Base-by-base conservation (phyloP, 108 stramenopile species). In the Skeletonema costatum region DNA sequence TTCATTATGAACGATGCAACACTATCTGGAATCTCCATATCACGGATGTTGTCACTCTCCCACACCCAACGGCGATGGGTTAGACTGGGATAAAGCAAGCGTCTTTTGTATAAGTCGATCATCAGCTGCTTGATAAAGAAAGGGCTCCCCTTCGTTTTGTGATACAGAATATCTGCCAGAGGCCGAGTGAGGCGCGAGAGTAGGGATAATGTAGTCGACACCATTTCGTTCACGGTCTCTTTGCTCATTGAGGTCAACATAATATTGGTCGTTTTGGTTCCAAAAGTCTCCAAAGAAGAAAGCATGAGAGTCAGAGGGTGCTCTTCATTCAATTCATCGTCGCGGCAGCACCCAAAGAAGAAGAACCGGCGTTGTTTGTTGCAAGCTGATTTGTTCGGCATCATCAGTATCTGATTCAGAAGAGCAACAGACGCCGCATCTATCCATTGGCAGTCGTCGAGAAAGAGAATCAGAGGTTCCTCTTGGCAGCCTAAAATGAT, bases 121-220 rank as follows among this genome's bases (percentile, higher is more conserved):
- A 80, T 33, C 16, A 80, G 33, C 58, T 73, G 60, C 6, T 32
- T 16, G 56, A 80, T 13, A 68, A 68, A 68, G 12, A 80, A 29
- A 11, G 62, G 53, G 31, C 73, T 80, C 5, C 78, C 78, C 30
- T 68, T 73, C 38, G 78, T 80, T 44, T 74, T 80, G 32, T 35
- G 41, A 38, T 80, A 62, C 6, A 74, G 48, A 7, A 71, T 25
- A 32, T 59, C 73, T 5, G 78, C 13, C 30, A 80, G 31, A 2
- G 72, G 29, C 12, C 73, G 64, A 3, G 67, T 38, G 12, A 74
- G 30, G 30, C 68, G 70, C 1, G 66, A 73, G 3, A 66, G 39
- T 58, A 80, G 6, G 29, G 39, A 60, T 7, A 80, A 38, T 39
- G 50, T 31, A 13, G 66, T 48, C 2, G 78, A 74, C 38, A 80